Evolutionary conservation across 208 protist genomes (phyloP), one percentile per base, ranked within the genome.

Genomic region (Trypanosoma lewisi): DNA sequence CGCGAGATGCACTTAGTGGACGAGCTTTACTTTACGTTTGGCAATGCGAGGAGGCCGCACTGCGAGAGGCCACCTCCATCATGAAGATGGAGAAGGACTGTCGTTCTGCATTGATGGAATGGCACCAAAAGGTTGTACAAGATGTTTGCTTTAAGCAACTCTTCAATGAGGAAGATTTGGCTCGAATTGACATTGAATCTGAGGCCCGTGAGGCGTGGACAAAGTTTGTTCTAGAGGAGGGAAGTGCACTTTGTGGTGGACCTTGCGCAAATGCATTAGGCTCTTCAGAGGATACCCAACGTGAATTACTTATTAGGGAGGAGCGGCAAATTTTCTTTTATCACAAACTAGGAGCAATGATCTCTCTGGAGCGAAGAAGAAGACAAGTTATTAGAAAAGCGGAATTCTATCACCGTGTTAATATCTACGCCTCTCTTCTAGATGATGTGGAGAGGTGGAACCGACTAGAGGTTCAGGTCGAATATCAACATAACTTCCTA

Each of bases 401-500:
- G 9, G 58, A 73, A 44, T 39, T 39, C 1, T 2, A 27, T 7
- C 19, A 44, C 19, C 69, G 69, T 30, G 16, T 51, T 8, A 30
- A 0, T 14, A 33, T 36, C 6, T 75, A 75, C 36, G 53, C 51
- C 16, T 1, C 9, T 12, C 34, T 73, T 55, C 30, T 79, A 12
- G 33, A 19, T 1, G 23, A 55, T 14, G 61, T 69, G n/a, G 73
- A 79, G 51, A 30, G 30, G 7, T 75, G 56, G 53, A 69, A 79
- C 49, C 60, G 73, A 16, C 25, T 52, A n/a, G 55, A 33, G 14
- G 6, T 79, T 16, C 14, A 31, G 4, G 44, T 37, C 31, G 60
- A 67, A 36, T 21, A 21, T 14, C 34, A 67, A 41, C 25, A 37
- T n/a, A 21, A 61, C 1, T 31, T 51, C 19, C 28, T 47, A 6